phyloP scores from a whole-genome alignment of 2,329 filamentous ascomycete species.

The Neophaeococcomyces aloes region DNA sequence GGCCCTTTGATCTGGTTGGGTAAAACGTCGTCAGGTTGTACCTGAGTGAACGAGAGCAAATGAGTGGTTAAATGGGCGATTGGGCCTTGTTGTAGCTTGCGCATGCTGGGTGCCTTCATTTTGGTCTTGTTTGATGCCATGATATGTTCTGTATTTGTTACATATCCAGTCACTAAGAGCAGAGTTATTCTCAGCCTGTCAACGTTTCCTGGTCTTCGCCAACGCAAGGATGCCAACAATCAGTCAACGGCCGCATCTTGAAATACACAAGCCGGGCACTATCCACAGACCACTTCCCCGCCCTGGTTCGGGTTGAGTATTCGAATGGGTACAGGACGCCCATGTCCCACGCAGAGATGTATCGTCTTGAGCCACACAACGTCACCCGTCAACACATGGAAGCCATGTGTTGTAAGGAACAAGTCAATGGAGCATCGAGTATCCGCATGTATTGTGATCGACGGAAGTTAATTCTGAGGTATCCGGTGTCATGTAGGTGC shows the following conservation, averaged over 20 bases:
- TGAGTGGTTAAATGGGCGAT: background rate
- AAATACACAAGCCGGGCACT: no score
- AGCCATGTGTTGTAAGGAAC: background rate
- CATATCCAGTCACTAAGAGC: no score
- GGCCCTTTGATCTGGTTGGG: background rate
- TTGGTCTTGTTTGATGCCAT: no score
- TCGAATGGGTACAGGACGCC: background rate
- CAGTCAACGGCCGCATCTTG: no score
- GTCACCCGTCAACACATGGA: background rate
- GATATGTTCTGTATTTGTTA: no score
- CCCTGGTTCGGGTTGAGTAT: background rate
- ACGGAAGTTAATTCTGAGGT: background rate
- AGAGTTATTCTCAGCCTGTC: no score
- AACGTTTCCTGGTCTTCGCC: no score
- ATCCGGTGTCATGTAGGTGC: background rate
- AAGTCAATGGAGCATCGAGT: background rate
- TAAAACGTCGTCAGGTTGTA: constrained; percentile 2
- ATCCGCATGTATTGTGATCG: background rate
- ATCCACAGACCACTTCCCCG: no score
- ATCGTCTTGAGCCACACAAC: background rate
- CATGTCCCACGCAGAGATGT: background rate
- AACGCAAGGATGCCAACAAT: no score
- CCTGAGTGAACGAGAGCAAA: background rate
- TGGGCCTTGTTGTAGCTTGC: background rate
- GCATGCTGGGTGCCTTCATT: no score